Base-by-base conservation (phyloP, 257 asterid genomes). In the Solanum sejunctum region DNA sequence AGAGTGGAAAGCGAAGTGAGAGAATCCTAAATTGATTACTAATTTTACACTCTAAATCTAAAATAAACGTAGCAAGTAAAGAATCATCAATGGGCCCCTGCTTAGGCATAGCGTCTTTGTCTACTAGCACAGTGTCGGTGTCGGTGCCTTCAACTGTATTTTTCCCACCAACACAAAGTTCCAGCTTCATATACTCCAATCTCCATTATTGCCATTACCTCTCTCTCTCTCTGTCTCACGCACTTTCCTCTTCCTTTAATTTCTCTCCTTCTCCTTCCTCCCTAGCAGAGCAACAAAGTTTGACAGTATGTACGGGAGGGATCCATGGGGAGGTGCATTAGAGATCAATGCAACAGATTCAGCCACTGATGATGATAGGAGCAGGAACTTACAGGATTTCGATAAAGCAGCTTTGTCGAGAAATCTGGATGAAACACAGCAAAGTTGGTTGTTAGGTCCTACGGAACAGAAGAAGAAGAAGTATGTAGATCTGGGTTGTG, bases 251-350 rank as follows among this genome's bases (percentile, higher is more conserved):
- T 17, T 61, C 69, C 57, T 49, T 73, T 17, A 51, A 51, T 58
- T 60, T 61, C 36, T 26, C 81, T 28, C 47, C 57, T 26, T 36
- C 75, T 11, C 72, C 36, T 32, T 18, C 60, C 39, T 64, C 6
- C 26, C 16, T 15, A 21, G 69, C 69, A 9, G 69, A 61, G 32
- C 81, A 21, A 23, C 18, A 71, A 66, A 67, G 82, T 82, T 16
- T 7, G 18, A 66, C 67, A 91, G 88, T 21, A 96, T 96, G 98
- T 96, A 90, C 88, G 99, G 98, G 0, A 89, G 99, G 81, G 98
- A 96, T 91, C 98, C 98, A 41, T 96, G 99, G 99, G 99, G 99
- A 2, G 99, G 98, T 71, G 92, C 99, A 67, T 88, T 96, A 87
- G 99, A 96, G 90, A 96, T 96, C 57, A 47, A 88, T 78, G 99